Evolutionary conservation across 2,329 filamentous ascomycete genomes (phyloP).

Genomic region (Verticillium albo-atrum): DNA sequence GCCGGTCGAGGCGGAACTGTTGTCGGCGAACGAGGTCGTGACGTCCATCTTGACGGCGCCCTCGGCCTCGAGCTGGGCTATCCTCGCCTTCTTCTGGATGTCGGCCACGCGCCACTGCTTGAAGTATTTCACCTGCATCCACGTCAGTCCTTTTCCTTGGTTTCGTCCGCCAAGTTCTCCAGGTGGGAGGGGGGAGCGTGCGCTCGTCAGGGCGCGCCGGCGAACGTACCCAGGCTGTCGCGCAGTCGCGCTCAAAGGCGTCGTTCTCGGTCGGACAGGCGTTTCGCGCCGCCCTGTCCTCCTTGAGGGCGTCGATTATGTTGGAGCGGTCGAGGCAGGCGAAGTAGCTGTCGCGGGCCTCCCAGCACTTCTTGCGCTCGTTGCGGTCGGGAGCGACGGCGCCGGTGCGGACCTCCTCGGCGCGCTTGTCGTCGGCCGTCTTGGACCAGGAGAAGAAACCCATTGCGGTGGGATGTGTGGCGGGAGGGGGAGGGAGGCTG

Average conservation of each 20-base stretch:
- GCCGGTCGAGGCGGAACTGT: neutral
- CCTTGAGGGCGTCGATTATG: slow-evolving; percentile 65
- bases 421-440: slow-evolving; percentile 38
- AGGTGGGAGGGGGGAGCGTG: too few relatives aligned
- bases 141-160: neutral
- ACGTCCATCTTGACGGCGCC: slow-evolving; percentile 60
- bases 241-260: slow-evolving; percentile 80
- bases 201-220: neutral
- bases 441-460: slow-evolving; percentile 41
- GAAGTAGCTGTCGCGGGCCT: slow-evolving; percentile 84
- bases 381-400: slow-evolving; percentile 76
- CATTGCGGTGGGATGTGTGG: slow-evolving; percentile 27
- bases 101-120: slow-evolving; percentile 96
- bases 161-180: too few relatives aligned
- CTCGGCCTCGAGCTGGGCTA: slow-evolving; percentile 70
- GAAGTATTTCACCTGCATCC: slow-evolving; percentile 87
- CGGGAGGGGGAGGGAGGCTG: too few relatives aligned
- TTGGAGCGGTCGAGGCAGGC: slow-evolving; percentile 75
- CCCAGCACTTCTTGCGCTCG: slow-evolving; percentile 83
- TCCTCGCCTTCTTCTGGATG: slow-evolving; percentile 73
- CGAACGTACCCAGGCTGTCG: slow-evolving; percentile 76
- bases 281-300: slow-evolving; percentile 31
- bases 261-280: slow-evolving; percentile 35
- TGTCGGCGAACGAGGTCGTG: slow-evolving; percentile 25
- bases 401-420: slow-evolving; percentile 50